These are phyloP conservation scores for Trichocladium uniseriatum DNA, from an alignment of 495 filamentous ascomycete genomes.

Conservation along the genomic window DNA sequence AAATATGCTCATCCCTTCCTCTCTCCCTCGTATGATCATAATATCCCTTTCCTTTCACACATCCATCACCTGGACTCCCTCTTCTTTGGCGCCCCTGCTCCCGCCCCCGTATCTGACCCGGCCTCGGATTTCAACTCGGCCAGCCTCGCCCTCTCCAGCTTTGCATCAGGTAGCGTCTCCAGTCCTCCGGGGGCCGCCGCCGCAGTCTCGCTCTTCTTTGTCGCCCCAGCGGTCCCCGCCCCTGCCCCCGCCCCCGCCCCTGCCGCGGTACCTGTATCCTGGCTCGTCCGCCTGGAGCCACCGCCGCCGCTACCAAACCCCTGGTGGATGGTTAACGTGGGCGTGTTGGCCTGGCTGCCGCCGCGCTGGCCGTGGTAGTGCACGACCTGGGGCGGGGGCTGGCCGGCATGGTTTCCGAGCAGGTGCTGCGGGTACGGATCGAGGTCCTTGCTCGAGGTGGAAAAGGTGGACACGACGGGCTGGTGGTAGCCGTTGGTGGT, in stretches of 20 bases:
- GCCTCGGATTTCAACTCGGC: too few species aligned
- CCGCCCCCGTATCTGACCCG: not conserved
- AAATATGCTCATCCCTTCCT: too few species aligned
- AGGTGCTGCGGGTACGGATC: conserved; percentile 61
- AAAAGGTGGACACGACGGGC: conserved; percentile 63
- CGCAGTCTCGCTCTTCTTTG: conserved; percentile 22
- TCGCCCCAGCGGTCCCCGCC: conserved; percentile 12
- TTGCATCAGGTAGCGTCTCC: conserved; percentile 34
- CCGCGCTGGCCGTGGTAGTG: conserved; percentile 52
- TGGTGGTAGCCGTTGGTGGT: conserved; percentile 49
- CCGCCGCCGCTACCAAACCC: conserved; percentile 17
- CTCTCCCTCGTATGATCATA: too few species aligned
- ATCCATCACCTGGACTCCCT: conserved; percentile 13
- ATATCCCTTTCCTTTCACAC: too few species aligned
- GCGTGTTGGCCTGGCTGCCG: conserved; percentile 53
- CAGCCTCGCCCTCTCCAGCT: conserved; percentile 13
- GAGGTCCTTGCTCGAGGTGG: conserved; percentile 65
- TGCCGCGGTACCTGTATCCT: conserved; percentile 19
- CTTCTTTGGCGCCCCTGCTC: conserved; percentile 3
- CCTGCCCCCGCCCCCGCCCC: conserved; percentile 10
- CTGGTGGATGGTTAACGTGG: conserved; percentile 38
- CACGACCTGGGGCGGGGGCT: conserved; percentile 51
- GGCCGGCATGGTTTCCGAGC: conserved; percentile 47
- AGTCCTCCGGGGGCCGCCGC: conserved; percentile 3
- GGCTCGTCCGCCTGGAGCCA: conserved; percentile 29